phyloP scores from a whole-genome alignment of 805 yeast species.

The Blastobotrys parvus region DNA sequence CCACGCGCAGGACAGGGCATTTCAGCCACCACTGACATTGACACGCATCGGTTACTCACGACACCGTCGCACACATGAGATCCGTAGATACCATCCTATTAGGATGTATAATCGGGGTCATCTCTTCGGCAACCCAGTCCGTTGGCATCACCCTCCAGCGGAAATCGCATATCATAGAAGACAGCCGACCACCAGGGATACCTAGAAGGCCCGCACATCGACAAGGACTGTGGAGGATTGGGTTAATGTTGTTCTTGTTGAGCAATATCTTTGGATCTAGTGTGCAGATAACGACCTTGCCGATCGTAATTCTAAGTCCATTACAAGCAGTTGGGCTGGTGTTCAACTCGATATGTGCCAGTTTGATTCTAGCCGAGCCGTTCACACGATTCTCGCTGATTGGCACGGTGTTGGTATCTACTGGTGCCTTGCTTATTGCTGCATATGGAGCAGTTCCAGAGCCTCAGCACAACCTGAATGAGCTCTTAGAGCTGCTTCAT shows the following conservation, averaged over 20 bases:
- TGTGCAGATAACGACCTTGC: constrained; percentile 76
- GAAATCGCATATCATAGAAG: constrained; percentile 55
- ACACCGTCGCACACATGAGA: too few relatives aligned
- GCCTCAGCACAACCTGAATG: constrained; percentile 43
- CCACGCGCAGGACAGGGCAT: too few relatives aligned
- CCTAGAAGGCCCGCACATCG: constrained; percentile 31
- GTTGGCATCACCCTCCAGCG: constrained; percentile 77
- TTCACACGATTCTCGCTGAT: constrained; percentile 48
- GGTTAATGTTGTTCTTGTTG: constrained; percentile 58
- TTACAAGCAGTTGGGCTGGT: constrained; percentile 83
- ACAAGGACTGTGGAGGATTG: constrained; percentile 59
- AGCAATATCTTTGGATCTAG: constrained; percentile 76
- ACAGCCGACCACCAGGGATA: constrained; percentile 22
- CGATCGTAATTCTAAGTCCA: constrained; percentile 71
- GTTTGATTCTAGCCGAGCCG: constrained; percentile 56
- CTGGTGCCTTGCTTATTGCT: constrained; percentile 75
- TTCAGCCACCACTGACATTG: too few relatives aligned
- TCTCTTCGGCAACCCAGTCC: constrained; percentile 73
- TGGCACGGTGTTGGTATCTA: constrained; percentile 61
- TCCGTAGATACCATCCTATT: constrained; percentile 29
- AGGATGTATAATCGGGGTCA: constrained; percentile 63
- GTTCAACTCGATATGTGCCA: constrained; percentile 70
- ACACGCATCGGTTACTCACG: too few relatives aligned
- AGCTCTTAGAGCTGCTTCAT: constrained; percentile 36
- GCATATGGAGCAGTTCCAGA: constrained; percentile 55